Evolutionary conservation across 768 basidiomycete species (phyloP).

Genomic region (Psilocybe azurescens): DNA sequence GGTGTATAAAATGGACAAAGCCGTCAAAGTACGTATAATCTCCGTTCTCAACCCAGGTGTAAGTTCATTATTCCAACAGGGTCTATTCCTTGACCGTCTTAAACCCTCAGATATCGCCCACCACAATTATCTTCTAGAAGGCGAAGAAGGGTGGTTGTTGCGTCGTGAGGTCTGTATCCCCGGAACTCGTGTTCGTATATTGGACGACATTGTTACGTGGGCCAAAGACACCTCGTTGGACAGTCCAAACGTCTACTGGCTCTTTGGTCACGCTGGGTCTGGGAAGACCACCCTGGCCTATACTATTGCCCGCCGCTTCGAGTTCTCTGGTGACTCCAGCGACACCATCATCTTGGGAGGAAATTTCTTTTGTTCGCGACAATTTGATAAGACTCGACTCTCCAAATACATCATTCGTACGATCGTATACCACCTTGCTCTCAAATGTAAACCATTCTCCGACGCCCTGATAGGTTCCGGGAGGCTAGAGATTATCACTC

Average conservation of each 20-base stretch:
- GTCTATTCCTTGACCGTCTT: conserved; percentile 12
- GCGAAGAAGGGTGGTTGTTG: conserved; percentile 13
- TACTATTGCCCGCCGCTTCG: conserved; percentile 24
- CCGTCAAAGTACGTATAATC: conserved; percentile 6
- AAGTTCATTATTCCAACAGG: conserved; percentile 7
- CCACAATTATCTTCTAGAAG: conserved; percentile 13
- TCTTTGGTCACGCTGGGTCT: conserved; percentile 25
- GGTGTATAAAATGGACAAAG: conserved; percentile 14
- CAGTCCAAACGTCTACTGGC: conserved; percentile 23
- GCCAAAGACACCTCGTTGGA: conserved; percentile 21
- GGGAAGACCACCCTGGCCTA: conserved; percentile 33
- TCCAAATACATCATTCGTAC: conserved; percentile 27
- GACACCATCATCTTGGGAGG: conserved; percentile 22
- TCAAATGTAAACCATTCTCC: conserved; percentile 25
- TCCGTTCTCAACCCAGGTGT: background rate
- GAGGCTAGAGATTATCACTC: conserved; percentile 13
- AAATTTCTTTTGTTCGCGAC: conserved; percentile 34
- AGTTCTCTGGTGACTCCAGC: conserved; percentile 7
- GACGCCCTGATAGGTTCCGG: conserved; percentile 16
- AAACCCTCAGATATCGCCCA: conserved; percentile 19
- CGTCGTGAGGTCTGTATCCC: conserved; percentile 27
- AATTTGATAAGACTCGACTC: conserved; percentile 24
- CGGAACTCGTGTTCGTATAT: conserved; percentile 30
- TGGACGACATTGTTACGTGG: conserved; percentile 28
- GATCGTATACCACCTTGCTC: conserved; percentile 29